Base-by-base conservation (phyloP, 1,139 yeast species). In the Kodamaea ohmeri region DNA sequence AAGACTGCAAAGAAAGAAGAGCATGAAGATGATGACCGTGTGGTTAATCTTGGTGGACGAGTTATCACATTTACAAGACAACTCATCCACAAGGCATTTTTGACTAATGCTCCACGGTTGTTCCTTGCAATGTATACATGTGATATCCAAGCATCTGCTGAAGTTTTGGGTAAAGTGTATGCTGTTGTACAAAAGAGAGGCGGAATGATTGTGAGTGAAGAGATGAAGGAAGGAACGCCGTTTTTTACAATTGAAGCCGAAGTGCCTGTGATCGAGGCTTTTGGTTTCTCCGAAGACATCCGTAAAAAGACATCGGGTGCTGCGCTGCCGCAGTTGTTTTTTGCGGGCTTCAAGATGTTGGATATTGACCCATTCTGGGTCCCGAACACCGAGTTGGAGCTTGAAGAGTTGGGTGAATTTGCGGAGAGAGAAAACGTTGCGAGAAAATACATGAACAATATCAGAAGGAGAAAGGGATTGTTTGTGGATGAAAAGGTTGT, bases 341-440 rank as follows among this genome's bases (percentile, higher is more conserved):
- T 92, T 55, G 77, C 84, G 33, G 98, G 98, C 1, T 94, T 76
- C 58, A 95, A 89, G 52, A 67, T 82, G 46, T 75, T 90, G 37
- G 95, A 88, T 45, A 78, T 85, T 48, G 97, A 94, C 65, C 99
- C 99, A 28, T 94, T 84, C 71, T 94, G 99, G 99, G 96, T 92
- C 9, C 98, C 99, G n/a, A 87, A 92, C 5, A 94, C 98, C 0
- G 97, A 87, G 52, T 97, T 89, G 58, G 98, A 94, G 57, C 64
- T 92, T 35, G 98, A 92, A 56, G 95, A 89, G 43, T 67, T 87
- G 35, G 99, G 98, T 20, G 96, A 88, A 48, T 76, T 78, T 49
- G 96, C 97, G 0, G 98, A 94, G 52, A 76, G 87, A 52, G 97
- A 89, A 52, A 92, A 92, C 55, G 70, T 89, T 43, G 97, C 97